Conservation (phyloP, 1,284 basidiomycete genomes). For the Calocybe gambosa region DNA sequence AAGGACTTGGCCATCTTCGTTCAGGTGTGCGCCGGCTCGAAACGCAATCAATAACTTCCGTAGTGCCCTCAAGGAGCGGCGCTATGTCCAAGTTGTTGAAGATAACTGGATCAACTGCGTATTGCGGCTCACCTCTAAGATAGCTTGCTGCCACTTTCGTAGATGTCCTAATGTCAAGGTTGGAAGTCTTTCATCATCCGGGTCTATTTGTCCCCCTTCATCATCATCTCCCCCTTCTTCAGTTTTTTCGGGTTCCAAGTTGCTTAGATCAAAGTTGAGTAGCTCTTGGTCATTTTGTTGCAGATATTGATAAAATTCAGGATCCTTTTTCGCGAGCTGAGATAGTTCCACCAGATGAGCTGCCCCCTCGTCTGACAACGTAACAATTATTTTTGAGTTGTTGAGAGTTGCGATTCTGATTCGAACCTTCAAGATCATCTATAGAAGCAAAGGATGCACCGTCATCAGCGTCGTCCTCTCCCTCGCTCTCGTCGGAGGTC, state of each 20-base stretch:
- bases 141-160: conserved; percentile 83
- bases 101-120: conserved; percentile 1
- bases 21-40: conserved; percentile 83
- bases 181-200: conserved; percentile 45
- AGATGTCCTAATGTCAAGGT: conserved; percentile 74
- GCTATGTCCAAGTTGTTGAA: conserved; percentile 36
- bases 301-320: conserved; percentile 97
- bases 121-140: conserved; percentile 66
- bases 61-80: conserved; percentile 81
- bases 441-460: conserved; percentile 70
- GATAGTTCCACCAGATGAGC: conserved; percentile 80
- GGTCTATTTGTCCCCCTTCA: conserved; percentile 24
- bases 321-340: conserved; percentile 90
- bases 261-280: conserved; percentile 67
- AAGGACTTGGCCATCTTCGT: conserved; percentile 74
- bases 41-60: conserved; percentile 86
- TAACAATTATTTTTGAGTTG: background rate
- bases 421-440: conserved; percentile 67
- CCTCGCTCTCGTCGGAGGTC: conserved; percentile 43
- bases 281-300: conserved; percentile 93
- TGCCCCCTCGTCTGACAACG: conserved; percentile 54
- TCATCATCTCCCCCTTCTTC: conserved; percentile 40
- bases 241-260: conserved; percentile 36
- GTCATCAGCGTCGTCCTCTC: conserved; percentile 42
- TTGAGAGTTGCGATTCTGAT: background rate